Conservation (phyloP, 768 basidiomycete genomes). For the Amyloporia xantha region DNA sequence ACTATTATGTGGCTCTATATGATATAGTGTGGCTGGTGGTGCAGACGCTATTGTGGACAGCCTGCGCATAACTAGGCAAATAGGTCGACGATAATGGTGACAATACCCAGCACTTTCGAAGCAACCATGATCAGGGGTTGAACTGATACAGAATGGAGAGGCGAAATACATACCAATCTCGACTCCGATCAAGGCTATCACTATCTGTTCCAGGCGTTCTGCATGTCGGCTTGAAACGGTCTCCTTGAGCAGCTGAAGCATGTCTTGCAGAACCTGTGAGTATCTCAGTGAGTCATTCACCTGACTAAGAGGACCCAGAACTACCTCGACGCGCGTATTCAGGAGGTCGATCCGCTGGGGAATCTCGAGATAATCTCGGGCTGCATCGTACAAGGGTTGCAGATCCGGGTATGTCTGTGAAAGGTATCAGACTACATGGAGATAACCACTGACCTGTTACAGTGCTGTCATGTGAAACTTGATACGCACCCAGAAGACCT, state of each 20-base stretch:
- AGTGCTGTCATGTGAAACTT: neutral
- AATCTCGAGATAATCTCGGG: constrained; percentile 90
- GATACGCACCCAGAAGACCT: constrained; percentile 83
- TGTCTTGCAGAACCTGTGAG: constrained; percentile 84
- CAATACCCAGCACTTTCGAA: constrained; percentile 72
- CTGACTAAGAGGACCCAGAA: constrained; percentile 11
- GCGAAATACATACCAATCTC: constrained; percentile 59
- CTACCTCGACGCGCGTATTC: constrained; percentile 88
- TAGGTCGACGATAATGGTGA: constrained; percentile 86
- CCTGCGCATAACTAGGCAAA: constrained; percentile 22
- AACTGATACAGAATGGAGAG: neutral
- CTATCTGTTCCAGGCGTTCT: constrained; percentile 88
- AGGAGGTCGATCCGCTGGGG: constrained; percentile 89
- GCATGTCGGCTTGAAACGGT: constrained; percentile 87
- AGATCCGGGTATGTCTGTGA: constrained; percentile 85
- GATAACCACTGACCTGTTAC: neutral
- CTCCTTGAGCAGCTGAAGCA: constrained; percentile 92
- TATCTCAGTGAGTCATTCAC: neutral
- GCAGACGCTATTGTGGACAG: neutral
- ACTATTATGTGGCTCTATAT: too few species aligned
- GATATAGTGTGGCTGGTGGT: too few species aligned
- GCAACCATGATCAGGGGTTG: constrained; percentile 12
- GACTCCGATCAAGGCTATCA: constrained; percentile 84
- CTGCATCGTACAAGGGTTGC: constrained; percentile 91
- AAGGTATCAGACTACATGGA: constrained; percentile 1